Conservation (phyloP, 2,329 filamentous ascomycete genomes). For the Colletotrichum siamense region DNA sequence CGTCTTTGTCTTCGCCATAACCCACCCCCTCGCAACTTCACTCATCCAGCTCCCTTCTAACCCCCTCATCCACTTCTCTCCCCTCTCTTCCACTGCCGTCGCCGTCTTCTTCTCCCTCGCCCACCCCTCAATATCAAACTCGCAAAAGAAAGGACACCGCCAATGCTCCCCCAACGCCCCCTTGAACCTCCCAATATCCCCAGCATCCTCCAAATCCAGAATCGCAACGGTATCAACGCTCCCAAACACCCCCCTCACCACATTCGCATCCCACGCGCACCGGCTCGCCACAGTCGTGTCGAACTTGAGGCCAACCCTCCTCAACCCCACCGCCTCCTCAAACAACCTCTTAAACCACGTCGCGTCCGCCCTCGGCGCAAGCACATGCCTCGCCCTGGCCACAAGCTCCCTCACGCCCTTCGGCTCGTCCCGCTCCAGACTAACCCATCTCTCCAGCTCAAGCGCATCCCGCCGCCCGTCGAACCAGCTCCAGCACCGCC, state of each 20-base stretch:
- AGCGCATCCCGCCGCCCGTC: conserved; percentile 3
- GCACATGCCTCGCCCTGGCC: not conserved
- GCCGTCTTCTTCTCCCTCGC: not conserved
- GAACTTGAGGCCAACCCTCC: not conserved
- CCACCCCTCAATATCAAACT: conserved; percentile 14
- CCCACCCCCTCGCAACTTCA: conserved; percentile 10
- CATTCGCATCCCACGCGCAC: not conserved
- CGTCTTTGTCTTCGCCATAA: not conserved
- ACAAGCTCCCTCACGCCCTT: not conserved
- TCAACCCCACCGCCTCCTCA: not conserved
- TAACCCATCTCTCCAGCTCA: conserved; percentile 8
- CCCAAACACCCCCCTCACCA: not conserved
- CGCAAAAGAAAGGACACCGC: conserved; percentile 10
- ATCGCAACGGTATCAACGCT: not conserved
- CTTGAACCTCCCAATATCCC: conserved; percentile 1
- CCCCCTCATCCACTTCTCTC: conserved; percentile 3
- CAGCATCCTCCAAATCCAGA: conserved; percentile 3
- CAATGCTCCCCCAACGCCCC: not conserved
- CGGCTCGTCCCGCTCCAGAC: not conserved
- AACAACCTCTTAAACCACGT: conserved; percentile 9
- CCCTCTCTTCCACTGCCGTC: not conserved
- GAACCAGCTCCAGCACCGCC: conserved; percentile 1
- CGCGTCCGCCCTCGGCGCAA: conserved; percentile 6
- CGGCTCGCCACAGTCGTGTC: not conserved
- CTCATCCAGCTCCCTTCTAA: conserved; percentile 5